Evolutionary conservation across 352 stramenopile species (phyloP).

Genomic region (Pythium diclinum): DNA sequence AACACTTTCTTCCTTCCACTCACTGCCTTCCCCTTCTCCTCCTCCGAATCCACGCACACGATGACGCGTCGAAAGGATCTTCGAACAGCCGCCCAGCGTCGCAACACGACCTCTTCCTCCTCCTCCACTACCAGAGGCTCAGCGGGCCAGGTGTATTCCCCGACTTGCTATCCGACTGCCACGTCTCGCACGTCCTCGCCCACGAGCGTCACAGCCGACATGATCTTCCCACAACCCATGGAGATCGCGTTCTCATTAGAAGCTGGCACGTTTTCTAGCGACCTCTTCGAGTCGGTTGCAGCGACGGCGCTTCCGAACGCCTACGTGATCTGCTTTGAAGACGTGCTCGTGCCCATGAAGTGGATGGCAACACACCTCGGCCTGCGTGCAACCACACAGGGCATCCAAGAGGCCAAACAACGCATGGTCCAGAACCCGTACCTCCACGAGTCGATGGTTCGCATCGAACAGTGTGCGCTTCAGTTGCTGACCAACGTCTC

Average conservation of each 20-base stretch:
- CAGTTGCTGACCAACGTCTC: constrained; percentile 52
- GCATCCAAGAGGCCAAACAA: constrained; percentile 50
- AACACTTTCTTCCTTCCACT: constrained; percentile 15
- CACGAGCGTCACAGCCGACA: background rate
- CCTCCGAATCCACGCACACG: background rate
- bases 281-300: constrained; percentile 16
- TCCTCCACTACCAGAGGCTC: background rate
- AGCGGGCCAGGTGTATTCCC: background rate
- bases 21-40: background rate
- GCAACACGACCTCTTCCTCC: background rate
- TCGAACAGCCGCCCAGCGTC: background rate
- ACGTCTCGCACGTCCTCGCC: background rate
- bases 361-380: constrained; percentile 60
- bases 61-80: constrained; percentile 1
- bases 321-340: constrained; percentile 67
- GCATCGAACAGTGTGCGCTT: constrained; percentile 54
- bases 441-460: constrained; percentile 46
- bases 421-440: constrained; percentile 41
- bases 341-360: constrained; percentile 56
- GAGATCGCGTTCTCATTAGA: constrained; percentile 28
- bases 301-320: constrained; percentile 37
- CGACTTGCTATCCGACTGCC: background rate
- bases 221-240: constrained; percentile 27
- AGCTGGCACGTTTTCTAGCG: constrained; percentile 23
- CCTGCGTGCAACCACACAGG: constrained; percentile 36